These are phyloP conservation scores for Aschersonia sp. DNA, from an alignment of 2,329 filamentous ascomycete species.

Conservation along the genomic window DNA sequence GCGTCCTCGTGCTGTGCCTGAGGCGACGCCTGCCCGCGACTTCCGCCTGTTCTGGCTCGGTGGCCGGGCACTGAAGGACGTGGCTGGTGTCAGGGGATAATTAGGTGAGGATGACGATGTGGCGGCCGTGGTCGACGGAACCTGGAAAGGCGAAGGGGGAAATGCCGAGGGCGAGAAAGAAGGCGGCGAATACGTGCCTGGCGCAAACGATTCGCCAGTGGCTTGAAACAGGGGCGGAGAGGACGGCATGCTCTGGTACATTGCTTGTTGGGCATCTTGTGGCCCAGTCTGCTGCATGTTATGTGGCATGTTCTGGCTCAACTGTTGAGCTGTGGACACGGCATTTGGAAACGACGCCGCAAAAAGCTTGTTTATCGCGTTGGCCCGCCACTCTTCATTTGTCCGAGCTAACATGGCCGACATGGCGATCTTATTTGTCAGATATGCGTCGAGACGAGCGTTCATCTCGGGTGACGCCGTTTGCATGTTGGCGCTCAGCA, in stretches of 20 bases:
- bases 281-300: neutral
- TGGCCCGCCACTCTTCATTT: slow-evolving; percentile 24
- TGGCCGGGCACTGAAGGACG: neutral
- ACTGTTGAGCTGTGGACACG: slow-evolving; percentile 11
- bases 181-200: no score
- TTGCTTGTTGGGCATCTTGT: neutral
- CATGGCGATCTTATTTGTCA: slow-evolving; percentile 27
- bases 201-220: neutral
- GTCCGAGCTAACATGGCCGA: slow-evolving; percentile 21
- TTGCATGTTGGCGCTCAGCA: slow-evolving; percentile 47
- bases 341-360: slow-evolving; percentile 29
- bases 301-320: slow-evolving; percentile 2
- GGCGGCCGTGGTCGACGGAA: neutral
- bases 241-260: neutral
- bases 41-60: neutral
- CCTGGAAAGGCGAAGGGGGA: neutral
- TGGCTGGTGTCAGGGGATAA: neutral
- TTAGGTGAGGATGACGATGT: neutral
- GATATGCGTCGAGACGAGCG: slow-evolving; percentile 36
- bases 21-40: neutral
- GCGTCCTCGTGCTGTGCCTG: neutral
- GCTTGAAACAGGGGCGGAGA: neutral
- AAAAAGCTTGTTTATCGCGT: slow-evolving; percentile 32
- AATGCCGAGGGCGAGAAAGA: neutral
- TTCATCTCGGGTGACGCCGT: slow-evolving; percentile 47